phyloP scores from a whole-genome alignment of 208 protist species.

The Leishmania arabica region DNA sequence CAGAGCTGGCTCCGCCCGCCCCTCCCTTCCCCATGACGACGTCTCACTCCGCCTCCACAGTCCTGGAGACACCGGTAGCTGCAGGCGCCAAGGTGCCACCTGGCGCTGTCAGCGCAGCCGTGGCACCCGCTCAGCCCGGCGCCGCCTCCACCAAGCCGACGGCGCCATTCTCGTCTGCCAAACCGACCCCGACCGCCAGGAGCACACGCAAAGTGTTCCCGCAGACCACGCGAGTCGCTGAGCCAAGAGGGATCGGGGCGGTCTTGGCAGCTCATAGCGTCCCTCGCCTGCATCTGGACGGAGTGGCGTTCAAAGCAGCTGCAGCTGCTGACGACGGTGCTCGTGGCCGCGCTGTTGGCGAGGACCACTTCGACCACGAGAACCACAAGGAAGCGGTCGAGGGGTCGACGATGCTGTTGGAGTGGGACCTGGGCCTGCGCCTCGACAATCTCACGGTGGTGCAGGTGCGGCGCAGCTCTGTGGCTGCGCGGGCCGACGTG shows the following conservation, averaged over 20 bases:
- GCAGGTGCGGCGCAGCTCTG: slow-evolving; percentile 5
- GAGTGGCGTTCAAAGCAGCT: background rate
- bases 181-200: background rate
- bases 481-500: slow-evolving; percentile 33
- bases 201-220: background rate
- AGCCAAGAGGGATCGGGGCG: background rate
- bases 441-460: slow-evolving; percentile 18
- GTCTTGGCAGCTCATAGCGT: background rate
- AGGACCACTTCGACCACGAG: background rate
- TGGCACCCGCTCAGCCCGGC: background rate
- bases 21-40: background rate
- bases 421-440: slow-evolving; percentile 23
- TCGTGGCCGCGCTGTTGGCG: background rate
- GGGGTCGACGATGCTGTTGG: background rate
- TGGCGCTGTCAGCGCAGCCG: background rate
- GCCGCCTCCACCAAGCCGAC: background rate
- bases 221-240: background rate
- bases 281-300: background rate
- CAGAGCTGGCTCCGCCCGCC: background rate
- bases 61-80: background rate
- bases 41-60: background rate
- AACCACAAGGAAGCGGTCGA: background rate
- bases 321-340: background rate
- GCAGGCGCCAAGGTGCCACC: background rate
- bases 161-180: background rate